phyloP scores from a whole-genome alignment of 2,329 filamentous ascomycete genomes.

The Fusarium newnesense region DNA sequence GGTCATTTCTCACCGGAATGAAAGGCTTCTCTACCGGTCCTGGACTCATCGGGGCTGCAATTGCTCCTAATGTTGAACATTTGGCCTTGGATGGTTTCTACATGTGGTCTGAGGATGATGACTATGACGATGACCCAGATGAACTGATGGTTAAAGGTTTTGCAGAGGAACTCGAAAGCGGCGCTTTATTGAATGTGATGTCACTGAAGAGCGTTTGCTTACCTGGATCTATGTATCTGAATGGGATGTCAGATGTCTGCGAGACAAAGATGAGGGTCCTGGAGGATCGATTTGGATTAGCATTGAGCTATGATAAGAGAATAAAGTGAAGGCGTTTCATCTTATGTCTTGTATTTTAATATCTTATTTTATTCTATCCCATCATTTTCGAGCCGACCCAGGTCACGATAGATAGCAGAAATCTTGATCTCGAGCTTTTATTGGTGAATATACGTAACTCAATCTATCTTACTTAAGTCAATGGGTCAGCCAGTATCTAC shows the following conservation, averaged over 20 bases:
- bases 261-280: neutral
- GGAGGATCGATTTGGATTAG: neutral
- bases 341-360: neutral
- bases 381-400: too few relatives aligned
- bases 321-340: neutral
- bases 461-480: too few relatives aligned
- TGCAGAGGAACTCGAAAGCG: neutral
- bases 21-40: fast-evolving
- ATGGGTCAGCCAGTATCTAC: neutral
- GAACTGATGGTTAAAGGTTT: neutral
- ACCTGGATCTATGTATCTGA: neutral
- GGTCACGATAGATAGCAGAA: too few relatives aligned
- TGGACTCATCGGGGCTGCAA: neutral
- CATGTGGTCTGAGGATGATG: neutral
- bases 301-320: neutral
- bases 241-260: neutral
- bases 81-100: neutral
- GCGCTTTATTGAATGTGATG: neutral
- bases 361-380: too few relatives aligned
- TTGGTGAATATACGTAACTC: too few relatives aligned
- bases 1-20: neutral
- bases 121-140: neutral
- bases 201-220: neutral
- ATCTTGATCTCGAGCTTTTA: neutral
- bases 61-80: neutral